A percentile compares a stretch with the other conserved stretches of the same genome.
phyloP scores from a whole-genome alignment of 495 filamentous ascomycete genomes.

The Hypoxylon lienhwacheense region DNA sequence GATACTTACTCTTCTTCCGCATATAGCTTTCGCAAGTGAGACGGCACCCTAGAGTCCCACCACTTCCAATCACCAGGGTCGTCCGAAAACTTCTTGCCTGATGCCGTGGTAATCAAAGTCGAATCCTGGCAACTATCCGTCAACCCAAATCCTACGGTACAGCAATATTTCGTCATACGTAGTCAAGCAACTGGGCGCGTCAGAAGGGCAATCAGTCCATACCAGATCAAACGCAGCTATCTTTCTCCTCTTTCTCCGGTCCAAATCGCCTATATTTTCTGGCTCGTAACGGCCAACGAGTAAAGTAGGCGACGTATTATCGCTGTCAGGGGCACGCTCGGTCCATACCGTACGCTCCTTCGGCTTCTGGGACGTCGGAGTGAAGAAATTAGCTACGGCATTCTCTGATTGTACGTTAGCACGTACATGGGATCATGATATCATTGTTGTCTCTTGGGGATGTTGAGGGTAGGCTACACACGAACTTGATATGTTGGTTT shows the following conservation, averaged over 20 bases:
- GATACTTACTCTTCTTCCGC: conserved; percentile 63
- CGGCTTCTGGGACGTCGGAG: conserved; percentile 79
- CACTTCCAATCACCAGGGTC: conserved; percentile 87
- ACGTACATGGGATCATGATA: neutral
- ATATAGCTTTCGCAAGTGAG: conserved; percentile 63
- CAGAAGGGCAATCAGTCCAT: conserved; percentile 35
- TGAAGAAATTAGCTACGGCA: conserved; percentile 84
- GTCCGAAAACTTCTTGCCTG: conserved; percentile 75
- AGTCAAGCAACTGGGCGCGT: conserved; percentile 1
- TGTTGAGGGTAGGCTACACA: conserved; percentile 15
- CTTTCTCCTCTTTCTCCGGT: conserved; percentile 51
- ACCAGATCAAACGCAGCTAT: conserved; percentile 93
- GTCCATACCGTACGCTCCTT: conserved; percentile 78
- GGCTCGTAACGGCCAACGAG: conserved; percentile 73
- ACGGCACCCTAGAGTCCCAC: conserved; percentile 79
- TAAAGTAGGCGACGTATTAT: conserved; percentile 55
- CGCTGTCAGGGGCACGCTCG: conserved; percentile 53
- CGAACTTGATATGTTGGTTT: conserved; percentile 75
- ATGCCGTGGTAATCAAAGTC: conserved; percentile 77
- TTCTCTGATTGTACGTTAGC: conserved; percentile 52
- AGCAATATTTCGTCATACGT: neutral
- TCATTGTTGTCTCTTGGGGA: neutral
- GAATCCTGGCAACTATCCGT: conserved; percentile 74
- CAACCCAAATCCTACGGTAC: conserved; percentile 1
- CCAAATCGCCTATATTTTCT: conserved; percentile 33